Evolutionary conservation across 1,284 basidiomycete genomes (phyloP), one percentile per base, ranked within the genome.

Genomic region (Trametes polyzona): DNA sequence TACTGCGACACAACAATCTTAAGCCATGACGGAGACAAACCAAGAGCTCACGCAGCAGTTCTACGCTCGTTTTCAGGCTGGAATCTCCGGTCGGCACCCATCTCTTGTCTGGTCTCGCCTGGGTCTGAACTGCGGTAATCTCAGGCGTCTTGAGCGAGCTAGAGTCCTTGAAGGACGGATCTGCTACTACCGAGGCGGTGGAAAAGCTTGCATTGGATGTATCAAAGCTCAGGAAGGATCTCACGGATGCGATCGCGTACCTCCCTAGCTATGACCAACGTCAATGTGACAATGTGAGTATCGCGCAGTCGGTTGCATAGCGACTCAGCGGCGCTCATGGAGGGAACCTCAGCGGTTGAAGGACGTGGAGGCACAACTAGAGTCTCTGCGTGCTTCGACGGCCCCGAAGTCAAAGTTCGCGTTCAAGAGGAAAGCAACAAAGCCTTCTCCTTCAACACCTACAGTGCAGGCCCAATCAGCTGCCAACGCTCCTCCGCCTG

Each of bases 251-350:
- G 6, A 83, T 81, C 7, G 76, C 79, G 3, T 83, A 78, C 55
- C 73, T 93, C 36, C 88, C 91, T 4, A 75, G 80, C 37, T 92
- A 90, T 67, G 90, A 92, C 70, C 89, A 89, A 66, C 78, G 86
- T 57, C 84, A 84, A 63, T 89, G 81, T 65, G 87, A 90, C 65
- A 70, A 76, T 63, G 91, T 92, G 63, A 58, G 86, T 77, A 27
- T 21, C 29, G 10, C 32, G 17, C 32, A 23, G 24, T 23, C 35
- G 9, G 14, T 49, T 12, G 41, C 36, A 23, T 40, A 26, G 19
- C 19, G 36, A 23, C 40, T 57, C 89, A 89, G 83, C 85, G 81
- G 67, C 90, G 46, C 69, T 88, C 19, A 16, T 86, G 88, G 67
- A 73, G 76, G 53, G 69, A 72, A 10, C 59, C n/a, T n/a, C n/a